Evolutionary conservation across 768 basidiomycete species (phyloP), one percentile per base, ranked within the genome.

Genomic region (Hygrocybe coccinea): DNA sequence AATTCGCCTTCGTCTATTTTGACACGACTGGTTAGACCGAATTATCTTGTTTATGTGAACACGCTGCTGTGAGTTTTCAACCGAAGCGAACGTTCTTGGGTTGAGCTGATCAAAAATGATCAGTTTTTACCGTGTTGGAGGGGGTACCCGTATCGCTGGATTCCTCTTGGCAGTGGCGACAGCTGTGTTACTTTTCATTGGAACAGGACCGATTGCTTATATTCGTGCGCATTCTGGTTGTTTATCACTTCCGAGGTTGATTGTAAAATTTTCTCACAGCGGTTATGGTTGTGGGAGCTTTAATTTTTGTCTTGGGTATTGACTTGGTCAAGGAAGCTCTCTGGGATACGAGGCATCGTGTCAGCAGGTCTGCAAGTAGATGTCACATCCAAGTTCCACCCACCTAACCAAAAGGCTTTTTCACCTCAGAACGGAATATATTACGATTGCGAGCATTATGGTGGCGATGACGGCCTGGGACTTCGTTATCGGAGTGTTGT

Each of bases 281-380:
- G 55, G 86, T 97, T 29, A 86, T 91, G 82, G 86, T 95, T 4
- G 93, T 97, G 12, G 86, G 87, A 1, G 86, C 92, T 2, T 76
- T 99, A 54, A 97, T 98, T 59, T 95, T 93, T 61, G 93, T 97
- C 8, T 79, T 98, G 34, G 97, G 95, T 0, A 81, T 97, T 50
- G 95, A 98, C 61, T 83, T 99, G 37, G 83, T 92, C 38, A 95
- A 95, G 64, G 95, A 97, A 69, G 95, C 97, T 0, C 67, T 97
- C 8, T 98, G 95, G 95, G 95, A 99, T 71, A 95, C 95, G 9
- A 76, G 91, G 45, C 81, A 90, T 70, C 84, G 94, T 14, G 91
- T 91, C 19, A 93, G 84, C 77, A 75, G 79, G 79, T 89, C 68
- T 58, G 80, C 56, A 15, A 21, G 15, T 7, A 19, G 10, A 46